Percentiles rank a stretch among this genome's conserved stretches.
Conservation (phyloP, 2,329 filamentous ascomycete species). For the Dryadomyces quercivorus region DNA sequence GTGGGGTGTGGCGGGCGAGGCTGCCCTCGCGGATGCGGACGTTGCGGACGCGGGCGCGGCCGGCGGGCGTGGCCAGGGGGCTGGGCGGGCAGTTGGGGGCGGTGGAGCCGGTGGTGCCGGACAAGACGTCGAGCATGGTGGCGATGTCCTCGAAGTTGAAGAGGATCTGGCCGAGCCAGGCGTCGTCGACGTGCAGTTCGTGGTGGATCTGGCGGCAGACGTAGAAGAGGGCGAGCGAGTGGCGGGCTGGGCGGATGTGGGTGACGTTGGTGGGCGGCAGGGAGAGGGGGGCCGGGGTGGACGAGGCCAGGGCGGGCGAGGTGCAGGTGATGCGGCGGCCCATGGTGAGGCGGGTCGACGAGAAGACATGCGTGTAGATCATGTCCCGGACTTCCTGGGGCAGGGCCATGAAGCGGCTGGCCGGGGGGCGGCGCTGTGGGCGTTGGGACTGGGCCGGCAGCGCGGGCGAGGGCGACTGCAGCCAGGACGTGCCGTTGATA, state of each 20-base stretch:
- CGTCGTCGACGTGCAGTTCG: slow-evolving; percentile 11
- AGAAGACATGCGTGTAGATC: slow-evolving; percentile 12
- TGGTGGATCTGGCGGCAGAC: slow-evolving; percentile 12
- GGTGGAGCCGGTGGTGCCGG: not conserved
- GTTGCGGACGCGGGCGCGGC: slow-evolving; percentile 8
- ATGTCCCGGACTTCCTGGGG: slow-evolving; percentile 12
- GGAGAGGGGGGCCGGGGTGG: not conserved
- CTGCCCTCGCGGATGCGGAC: slow-evolving; percentile 12
- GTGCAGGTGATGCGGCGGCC: slow-evolving; percentile 10
- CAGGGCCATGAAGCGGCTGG: slow-evolving; percentile 8
- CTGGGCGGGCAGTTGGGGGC: not conserved
- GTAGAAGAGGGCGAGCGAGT: slow-evolving; percentile 11
- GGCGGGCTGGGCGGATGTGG: slow-evolving; percentile 8
- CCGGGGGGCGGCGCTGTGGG: not conserved
- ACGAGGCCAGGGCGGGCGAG: not conserved
- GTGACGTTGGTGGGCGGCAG: slow-evolving; percentile 1
- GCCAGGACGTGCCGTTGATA: not conserved
- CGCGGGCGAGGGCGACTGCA: not conserved
- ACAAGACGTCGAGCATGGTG: slow-evolving; percentile 13
- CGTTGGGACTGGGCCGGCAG: not conserved
- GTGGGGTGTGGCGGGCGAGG: slow-evolving; percentile 3
- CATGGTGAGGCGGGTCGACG: slow-evolving; percentile 11
- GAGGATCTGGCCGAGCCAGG: slow-evolving; percentile 13
- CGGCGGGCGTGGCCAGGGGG: slow-evolving; percentile 1
- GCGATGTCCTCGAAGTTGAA: slow-evolving; percentile 13